Evolutionary conservation across 192 early-diverging fungal genomes (phyloP), one percentile per base, ranked within the genome.

Genomic region (Lobosporangium transversale): DNA sequence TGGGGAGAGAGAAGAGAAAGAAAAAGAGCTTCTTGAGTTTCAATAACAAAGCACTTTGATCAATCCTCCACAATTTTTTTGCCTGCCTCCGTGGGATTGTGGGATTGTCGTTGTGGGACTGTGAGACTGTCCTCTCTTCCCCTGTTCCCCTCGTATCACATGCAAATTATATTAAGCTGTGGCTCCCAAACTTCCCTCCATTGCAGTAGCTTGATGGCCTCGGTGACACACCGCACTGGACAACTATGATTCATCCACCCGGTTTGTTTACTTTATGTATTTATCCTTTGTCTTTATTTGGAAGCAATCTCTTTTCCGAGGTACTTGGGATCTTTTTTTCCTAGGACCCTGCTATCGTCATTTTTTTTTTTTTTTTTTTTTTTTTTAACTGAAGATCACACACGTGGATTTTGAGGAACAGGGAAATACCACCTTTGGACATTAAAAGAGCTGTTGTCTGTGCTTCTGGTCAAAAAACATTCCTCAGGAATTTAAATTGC

Each of bases 101-200:
- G n/a, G n/a, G n/a, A n/a, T n/a, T n/a, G n/a, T n/a, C n/a, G n/a
- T n/a, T n/a, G n/a, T n/a, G n/a, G n/a, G n/a, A n/a, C n/a, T n/a
- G n/a, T n/a, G n/a, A n/a, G n/a, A n/a, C 24, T 24, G 14, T 21
- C 24, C 40, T 9, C 14, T 15, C 42, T 2, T n/a, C 10, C 26
- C 18, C 35, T 63, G 43, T 20, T 37, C 3, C 17, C 49, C 49
- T 36, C 60, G 62, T 37, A 64, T 54, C 62, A 44, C 53, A 44
- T 58, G 57, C 14, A 45, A 65, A 45, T 9, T 17, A 17, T 35
- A 43, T 37, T 10, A 40, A 40, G 37, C 8, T 40, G 14, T 14
- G n/a, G 56, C 56, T 21, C 20, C 40, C 18, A 42, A 18, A 56
- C 9, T 53, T 24, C 17, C 30, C 9, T 27, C 20, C n/a, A n/a